Percentiles rank a stretch among this genome's conserved stretches.
phyloP scores from a whole-genome alignment of 176 grass and related monocot genomes.

The Alopecurus myosuroides region DNA sequence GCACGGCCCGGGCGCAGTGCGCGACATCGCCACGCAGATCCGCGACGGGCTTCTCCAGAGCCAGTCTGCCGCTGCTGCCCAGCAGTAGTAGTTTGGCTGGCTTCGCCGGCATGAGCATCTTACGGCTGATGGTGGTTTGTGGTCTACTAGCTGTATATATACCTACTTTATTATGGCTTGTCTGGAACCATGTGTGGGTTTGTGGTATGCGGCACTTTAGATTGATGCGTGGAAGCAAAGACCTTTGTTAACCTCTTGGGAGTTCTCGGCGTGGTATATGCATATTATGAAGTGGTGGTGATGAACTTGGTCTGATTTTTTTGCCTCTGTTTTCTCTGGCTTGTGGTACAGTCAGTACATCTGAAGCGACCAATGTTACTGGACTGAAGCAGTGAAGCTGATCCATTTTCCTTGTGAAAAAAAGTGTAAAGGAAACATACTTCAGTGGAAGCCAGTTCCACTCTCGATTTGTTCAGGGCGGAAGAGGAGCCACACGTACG shows the following conservation, averaged over 20 bases:
- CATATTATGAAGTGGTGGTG: background rate
- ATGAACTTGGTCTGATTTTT: background rate
- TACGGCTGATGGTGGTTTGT: background rate
- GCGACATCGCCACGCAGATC: conserved; percentile 73
- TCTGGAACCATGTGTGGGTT: background rate
- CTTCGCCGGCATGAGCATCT: background rate
- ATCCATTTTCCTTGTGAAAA: background rate
- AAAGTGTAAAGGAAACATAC: background rate
- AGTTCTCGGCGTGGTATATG: background rate
- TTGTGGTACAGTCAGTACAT: background rate
- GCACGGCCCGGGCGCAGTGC: conserved; percentile 63
- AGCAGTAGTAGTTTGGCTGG: background rate
- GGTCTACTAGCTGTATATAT: background rate
- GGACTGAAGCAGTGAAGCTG: background rate
- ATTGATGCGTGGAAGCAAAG: background rate
- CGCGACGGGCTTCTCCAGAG: conserved; percentile 70
- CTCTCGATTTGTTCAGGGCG: background rate
- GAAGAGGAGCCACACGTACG: background rate
- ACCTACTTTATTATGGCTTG: background rate
- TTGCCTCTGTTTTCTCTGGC: background rate
- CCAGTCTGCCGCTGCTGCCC: background rate
- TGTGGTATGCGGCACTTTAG: background rate
- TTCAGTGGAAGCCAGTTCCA: background rate
- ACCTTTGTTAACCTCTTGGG: background rate
- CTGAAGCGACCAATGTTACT: background rate